Conservation (phyloP, 192 early-diverging fungal genomes). For the Coemansia sp. region DNA sequence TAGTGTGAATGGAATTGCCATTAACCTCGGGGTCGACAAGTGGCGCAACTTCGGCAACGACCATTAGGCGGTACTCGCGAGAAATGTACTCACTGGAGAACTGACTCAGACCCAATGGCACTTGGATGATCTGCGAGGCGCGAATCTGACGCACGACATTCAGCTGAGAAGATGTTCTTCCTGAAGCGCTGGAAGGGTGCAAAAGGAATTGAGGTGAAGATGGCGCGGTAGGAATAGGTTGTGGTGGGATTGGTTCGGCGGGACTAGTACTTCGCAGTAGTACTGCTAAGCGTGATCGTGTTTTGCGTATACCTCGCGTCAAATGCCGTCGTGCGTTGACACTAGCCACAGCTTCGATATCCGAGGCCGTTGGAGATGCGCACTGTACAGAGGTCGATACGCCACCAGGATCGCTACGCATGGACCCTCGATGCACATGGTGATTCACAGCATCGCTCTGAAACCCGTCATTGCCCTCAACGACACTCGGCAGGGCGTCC, state of each 20-base stretch:
- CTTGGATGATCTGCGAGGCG: constrained; percentile 35
- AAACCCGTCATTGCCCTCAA: not conserved
- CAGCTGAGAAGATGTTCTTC: not conserved
- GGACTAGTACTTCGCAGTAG: constrained; percentile 23
- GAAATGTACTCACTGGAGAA: constrained; percentile 48
- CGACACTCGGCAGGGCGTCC: constrained; percentile 15
- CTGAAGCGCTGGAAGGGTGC: not conserved
- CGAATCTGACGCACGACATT: constrained; percentile 39
- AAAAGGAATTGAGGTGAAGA: not conserved
- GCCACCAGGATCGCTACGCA: constrained; percentile 12
- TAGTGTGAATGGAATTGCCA: constrained; percentile 19
- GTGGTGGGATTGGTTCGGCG: constrained; percentile 1
- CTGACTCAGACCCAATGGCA: constrained; percentile 46
- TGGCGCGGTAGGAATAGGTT: not conserved
- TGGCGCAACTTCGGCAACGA: constrained; percentile 46
- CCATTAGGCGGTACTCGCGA: constrained; percentile 50
- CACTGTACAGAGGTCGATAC: not conserved
- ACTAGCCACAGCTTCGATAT: not conserved
- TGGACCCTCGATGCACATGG: not conserved
- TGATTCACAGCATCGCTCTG: not conserved
- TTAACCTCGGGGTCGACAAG: constrained; percentile 13
- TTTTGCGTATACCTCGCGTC: constrained; percentile 28
- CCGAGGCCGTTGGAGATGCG: not conserved
- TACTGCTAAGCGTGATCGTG: constrained; percentile 33
- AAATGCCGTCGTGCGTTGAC: not conserved